A percentile compares a stretch with the other conserved stretches of the same genome.
Conservation (phyloP, 768 basidiomycete species). For the Agrocybe praecox region DNA sequence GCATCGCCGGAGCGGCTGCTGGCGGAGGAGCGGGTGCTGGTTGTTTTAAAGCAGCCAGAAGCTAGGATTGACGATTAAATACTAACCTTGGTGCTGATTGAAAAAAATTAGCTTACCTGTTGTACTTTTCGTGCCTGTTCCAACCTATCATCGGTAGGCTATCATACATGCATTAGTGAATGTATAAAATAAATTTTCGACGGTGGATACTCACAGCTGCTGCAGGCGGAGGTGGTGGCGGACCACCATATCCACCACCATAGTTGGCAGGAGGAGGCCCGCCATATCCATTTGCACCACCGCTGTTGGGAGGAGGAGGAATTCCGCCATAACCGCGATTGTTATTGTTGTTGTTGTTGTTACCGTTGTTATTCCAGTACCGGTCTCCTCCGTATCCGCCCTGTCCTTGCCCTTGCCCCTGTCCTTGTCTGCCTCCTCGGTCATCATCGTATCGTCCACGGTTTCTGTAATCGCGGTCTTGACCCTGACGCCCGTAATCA, state of each 20-base stretch:
- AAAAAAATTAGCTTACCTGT: slow-evolving; percentile 42
- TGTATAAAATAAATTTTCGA: not conserved
- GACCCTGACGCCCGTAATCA: slow-evolving; percentile 38
- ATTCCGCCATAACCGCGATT: slow-evolving; percentile 29
- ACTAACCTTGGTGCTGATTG: not conserved
- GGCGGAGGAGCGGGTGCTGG: slow-evolving; percentile 45
- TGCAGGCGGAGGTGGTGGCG: slow-evolving; percentile 26
- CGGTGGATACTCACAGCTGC: slow-evolving; percentile 19
- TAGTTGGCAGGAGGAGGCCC: slow-evolving; percentile 9
- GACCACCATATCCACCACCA: slow-evolving; percentile 31
- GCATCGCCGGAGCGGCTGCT: slow-evolving; percentile 30
- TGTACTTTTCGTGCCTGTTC: slow-evolving; percentile 90
- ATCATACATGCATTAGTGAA: not conserved
- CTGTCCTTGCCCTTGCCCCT: slow-evolving; percentile 32
- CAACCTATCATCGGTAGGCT: slow-evolving; percentile 74
- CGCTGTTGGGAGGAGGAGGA: slow-evolving; percentile 22
- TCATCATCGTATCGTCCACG: slow-evolving; percentile 47
- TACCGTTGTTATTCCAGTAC: slow-evolving; percentile 42
- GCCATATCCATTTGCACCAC: slow-evolving; percentile 18
- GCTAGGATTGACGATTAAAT: slow-evolving; percentile 28
- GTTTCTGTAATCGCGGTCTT: slow-evolving; percentile 46
- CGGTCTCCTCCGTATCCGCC: slow-evolving; percentile 45
- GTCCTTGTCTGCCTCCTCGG: slow-evolving; percentile 35
- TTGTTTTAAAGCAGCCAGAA: slow-evolving; percentile 81
- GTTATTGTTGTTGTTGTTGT: not conserved